Evolutionary conservation across 2,329 filamentous ascomycete species (phyloP), one percentile per base, ranked within the genome.

Genomic region (Curvularia eragrostidis): DNA sequence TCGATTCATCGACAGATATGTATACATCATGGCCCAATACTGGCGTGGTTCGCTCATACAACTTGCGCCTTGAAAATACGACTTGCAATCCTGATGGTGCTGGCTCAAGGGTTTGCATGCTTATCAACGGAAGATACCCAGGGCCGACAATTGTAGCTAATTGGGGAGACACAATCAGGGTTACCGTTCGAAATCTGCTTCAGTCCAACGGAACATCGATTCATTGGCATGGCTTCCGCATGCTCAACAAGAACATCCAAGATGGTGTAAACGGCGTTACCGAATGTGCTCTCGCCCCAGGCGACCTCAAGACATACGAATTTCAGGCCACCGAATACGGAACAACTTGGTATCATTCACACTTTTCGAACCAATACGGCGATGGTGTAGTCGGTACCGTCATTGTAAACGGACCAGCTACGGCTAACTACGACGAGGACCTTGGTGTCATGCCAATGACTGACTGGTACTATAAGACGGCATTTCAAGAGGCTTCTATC

Each of bases 211-310:
- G 86, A 23, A 88, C 85, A 5, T 80, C 80, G n/a, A 83, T 88
- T 19, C 87, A 89, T 65, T 89, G 82, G 75, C 87, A 89, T 67
- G 87, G 83, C 0, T 54, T 89, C 51, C 80, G 85, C 2, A 84
- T 88, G 69, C 77, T 81, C 58, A 77, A 81, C 66, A 84, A 79
- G 47, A 83, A 82, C 62, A 75, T 81, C 44, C 77, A 83, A 59
- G 87, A 89, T 65, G 87, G 87, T 39, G 84, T 65, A 18, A 62
- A 63, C 21, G 80, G 80, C 15, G 67, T 80, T 9, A 79, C 78
- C 3, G 75, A 79, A 62, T 79, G 63, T 43, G 77, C 76, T 1
- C 49, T 73, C 52, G 79, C 87, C 6, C 88, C 88, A 0, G 84
- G 84, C 0, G 71, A 73, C 41, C 18, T 61, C 19, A 73, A 70